A percentile compares a stretch with the other conserved stretches of the same genome.
Evolutionary conservation across 805 yeast genomes (phyloP).

Genomic region (Metschnikowia matae): DNA sequence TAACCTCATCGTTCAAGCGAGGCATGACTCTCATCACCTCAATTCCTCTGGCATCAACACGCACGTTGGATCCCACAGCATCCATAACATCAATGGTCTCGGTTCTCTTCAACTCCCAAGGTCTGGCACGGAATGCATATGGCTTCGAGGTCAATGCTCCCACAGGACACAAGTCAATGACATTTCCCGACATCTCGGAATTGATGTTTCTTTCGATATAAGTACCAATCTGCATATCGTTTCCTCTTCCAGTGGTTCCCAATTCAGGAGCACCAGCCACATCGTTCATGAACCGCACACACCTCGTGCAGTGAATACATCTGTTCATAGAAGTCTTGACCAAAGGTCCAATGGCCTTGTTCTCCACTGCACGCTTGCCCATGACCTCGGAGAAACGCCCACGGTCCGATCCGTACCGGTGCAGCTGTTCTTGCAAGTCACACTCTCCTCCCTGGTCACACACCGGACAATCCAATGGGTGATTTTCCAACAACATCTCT

Average conservation of each 20-base stretch:
- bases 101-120: conserved; percentile 89
- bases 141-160: conserved; percentile 91
- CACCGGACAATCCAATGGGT: conserved; percentile 88
- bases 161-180: conserved; percentile 85
- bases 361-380: conserved; percentile 88
- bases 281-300: conserved; percentile 85
- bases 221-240: conserved; percentile 88
- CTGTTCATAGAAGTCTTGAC: conserved; percentile 90
- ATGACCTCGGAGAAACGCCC: conserved; percentile 78
- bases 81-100: conserved; percentile 83
- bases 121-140: conserved; percentile 87
- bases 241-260: conserved; percentile 87
- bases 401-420: conserved; percentile 80
- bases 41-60: conserved; percentile 83
- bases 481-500: conserved; percentile 82
- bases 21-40: conserved; percentile 87
- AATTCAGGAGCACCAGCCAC: conserved; percentile 91
- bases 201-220: conserved; percentile 80
- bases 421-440: conserved; percentile 83
- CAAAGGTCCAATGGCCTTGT: conserved; percentile 85
- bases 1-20: conserved; percentile 77
- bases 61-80: conserved; percentile 75
- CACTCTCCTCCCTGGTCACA: conserved; percentile 96
- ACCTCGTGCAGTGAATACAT: conserved; percentile 88
- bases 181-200: conserved; percentile 82